Percentiles rank a stretch among this genome's conserved stretches.
Evolutionary conservation across 495 filamentous ascomycete species (phyloP).

Genomic region (Hypoxylon lenormandii): DNA sequence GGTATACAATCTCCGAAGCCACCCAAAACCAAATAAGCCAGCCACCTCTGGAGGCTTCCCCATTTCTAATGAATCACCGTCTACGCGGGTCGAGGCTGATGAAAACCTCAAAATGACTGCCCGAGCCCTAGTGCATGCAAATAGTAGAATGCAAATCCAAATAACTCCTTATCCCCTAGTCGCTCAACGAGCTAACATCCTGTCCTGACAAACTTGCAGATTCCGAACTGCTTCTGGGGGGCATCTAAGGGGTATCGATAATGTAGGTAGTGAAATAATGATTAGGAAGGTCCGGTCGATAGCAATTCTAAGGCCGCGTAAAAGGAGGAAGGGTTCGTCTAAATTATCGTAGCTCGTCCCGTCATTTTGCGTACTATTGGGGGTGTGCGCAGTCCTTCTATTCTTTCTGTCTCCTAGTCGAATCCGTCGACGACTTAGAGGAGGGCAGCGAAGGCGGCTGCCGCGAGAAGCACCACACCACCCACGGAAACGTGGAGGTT

Average conservation of each 20-base stretch:
- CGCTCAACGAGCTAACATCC: slow-evolving; percentile 15
- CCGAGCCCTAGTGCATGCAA: slow-evolving; percentile 21
- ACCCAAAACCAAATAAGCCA: slow-evolving; percentile 6
- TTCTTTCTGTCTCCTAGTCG: not conserved
- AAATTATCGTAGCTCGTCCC: slow-evolving; percentile 35
- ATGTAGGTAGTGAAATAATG: slow-evolving; percentile 23
- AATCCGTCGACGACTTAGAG: slow-evolving; percentile 24
- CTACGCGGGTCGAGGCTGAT: slow-evolving; percentile 1
- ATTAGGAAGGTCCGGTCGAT: slow-evolving; percentile 11
- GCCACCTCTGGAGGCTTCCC: slow-evolving; percentile 2
- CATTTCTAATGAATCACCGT: slow-evolving; percentile 21
- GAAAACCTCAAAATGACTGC: slow-evolving; percentile 9
- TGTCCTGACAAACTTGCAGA: slow-evolving; percentile 15
- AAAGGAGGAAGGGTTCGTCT: slow-evolving; percentile 9
- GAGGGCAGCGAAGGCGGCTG: slow-evolving; percentile 38
- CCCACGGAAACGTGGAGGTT: slow-evolving; percentile 17
- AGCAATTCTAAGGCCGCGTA: slow-evolving; percentile 6
- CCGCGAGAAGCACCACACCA: slow-evolving; percentile 23
- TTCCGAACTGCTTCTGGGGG: slow-evolving; percentile 13
- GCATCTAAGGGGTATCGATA: slow-evolving; percentile 42
- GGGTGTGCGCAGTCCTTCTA: too few species aligned
- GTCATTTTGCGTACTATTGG: slow-evolving; percentile 21
- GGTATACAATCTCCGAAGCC: slow-evolving; percentile 5
- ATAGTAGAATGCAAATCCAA: slow-evolving; percentile 13
- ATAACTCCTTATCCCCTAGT: slow-evolving; percentile 25